A percentile compares a stretch with the other conserved stretches of the same genome.
Evolutionary conservation across 1,284 basidiomycete species (phyloP).

Genomic region (Leccinum ponderosum): DNA sequence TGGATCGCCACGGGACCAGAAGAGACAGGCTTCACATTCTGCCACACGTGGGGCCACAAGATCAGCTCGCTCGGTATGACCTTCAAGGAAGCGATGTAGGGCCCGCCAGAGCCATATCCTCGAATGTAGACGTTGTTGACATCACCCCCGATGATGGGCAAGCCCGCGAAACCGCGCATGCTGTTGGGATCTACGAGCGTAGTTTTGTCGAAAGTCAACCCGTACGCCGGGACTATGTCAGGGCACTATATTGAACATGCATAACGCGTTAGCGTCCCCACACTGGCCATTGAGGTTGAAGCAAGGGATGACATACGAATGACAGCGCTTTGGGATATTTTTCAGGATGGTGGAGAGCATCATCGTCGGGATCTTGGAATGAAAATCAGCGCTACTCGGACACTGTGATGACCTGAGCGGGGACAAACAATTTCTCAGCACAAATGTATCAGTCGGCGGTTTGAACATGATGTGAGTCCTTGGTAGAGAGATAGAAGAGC

Average conservation of each 20-base stretch:
- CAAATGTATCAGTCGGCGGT: neutral
- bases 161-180: neutral
- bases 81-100: neutral
- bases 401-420: neutral
- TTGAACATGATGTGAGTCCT: neutral
- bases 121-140: slow-evolving; percentile 14
- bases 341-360: neutral
- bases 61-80: slow-evolving; percentile 13
- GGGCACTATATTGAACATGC: slow-evolving; percentile 8
- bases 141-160: slow-evolving; percentile 14
- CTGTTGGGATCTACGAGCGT: too few relatives aligned
- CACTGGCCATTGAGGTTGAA: neutral
- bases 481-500: neutral
- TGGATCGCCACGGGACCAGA: slow-evolving; percentile 8
- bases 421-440: slow-evolving; percentile 11
- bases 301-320: slow-evolving; percentile 3
- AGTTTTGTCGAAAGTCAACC: neutral
- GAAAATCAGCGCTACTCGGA: neutral
- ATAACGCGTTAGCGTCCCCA: neutral
- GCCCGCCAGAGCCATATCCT: slow-evolving; percentile 4
- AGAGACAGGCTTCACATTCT: neutral
- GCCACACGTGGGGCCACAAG: slow-evolving; percentile 15
- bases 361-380: slow-evolving; percentile 13
- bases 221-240: slow-evolving; percentile 15
- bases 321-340: slow-evolving; percentile 11